Base-by-base conservation (phyloP, 495 filamentous ascomycete species). In the Aspergillus ellipticus region DNA sequence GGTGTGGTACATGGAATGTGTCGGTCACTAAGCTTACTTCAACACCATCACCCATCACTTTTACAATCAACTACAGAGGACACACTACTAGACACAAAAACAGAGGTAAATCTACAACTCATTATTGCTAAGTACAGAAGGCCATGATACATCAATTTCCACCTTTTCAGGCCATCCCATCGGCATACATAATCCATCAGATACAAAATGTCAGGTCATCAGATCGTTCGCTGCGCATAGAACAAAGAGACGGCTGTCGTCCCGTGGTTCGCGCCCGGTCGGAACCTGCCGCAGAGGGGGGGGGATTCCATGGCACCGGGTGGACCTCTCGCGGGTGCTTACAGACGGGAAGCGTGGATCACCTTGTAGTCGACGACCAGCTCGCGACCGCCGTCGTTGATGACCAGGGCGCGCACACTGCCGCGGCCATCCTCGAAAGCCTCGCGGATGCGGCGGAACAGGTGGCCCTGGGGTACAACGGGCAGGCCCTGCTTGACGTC, bases 351-450 rank as follows among this genome's bases (percentile, higher is more conserved):
- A 55, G 82, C 84, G 71, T 97, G 95, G 70, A 97, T 89, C 66
- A 97, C 87, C 85, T 96, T 97, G 86, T 92, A 96, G 85, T 98
- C 94, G 59, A 98, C 94, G 61, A 89, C 94, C 69, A 98, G 83
- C 83, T 98, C 94, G 65, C 85, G 85, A 58, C 92, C 92, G 68
- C 90, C 82, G 74, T 98, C 95, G 73, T 86, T 89, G 80, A 98
- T 91, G 74, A 98, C 94, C 55, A 97, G 85, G 66, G 95, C 90
- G 56, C 94, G 88, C 70, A 98, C 88, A 70, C 84, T 89, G 63
- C 94, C 94, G 76, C 92, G 90, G 66, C 94, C 94, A 63, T 91
- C 86, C 73, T 87, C 86, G 76, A 97, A 98, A 63, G 89, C 82
- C 61, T 91, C 85, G 59, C 84, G 82, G 59, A 98, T 86, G 58